These are phyloP conservation scores for Inga oerstediana DNA, from an alignment of 306 rosid species.

Conservation along the genomic window DNA sequence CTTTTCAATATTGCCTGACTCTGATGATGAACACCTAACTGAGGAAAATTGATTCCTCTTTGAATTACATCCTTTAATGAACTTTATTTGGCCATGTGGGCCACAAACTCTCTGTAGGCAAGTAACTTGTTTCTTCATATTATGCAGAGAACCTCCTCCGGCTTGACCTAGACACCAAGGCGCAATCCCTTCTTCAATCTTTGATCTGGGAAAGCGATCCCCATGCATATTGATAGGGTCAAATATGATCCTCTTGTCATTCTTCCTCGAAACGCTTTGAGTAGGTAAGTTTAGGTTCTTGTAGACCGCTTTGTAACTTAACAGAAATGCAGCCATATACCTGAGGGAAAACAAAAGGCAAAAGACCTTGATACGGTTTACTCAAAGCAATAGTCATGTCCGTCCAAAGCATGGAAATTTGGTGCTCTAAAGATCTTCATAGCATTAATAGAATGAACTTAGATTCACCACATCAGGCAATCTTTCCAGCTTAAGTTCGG, in stretches of 20 bases:
- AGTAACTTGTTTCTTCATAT: not conserved
- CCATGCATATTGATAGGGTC: slow-evolving; percentile 11
- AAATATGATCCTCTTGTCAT: slow-evolving; percentile 30
- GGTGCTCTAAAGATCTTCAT: not conserved
- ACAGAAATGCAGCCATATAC: slow-evolving; percentile 62
- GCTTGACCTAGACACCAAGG: slow-evolving; percentile 22
- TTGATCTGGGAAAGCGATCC: slow-evolving; percentile 19
- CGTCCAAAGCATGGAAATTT: not conserved
- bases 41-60: slow-evolving; percentile 12
- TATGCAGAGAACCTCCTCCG: slow-evolving; percentile 30
- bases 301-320: slow-evolving; percentile 47
- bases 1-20: slow-evolving; percentile 42
- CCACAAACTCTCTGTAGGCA: slow-evolving; percentile 3
- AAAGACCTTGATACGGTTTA: not conserved
- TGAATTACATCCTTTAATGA: slow-evolving; percentile 35
- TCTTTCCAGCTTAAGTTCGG: not conserved
- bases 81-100: slow-evolving; percentile 27
- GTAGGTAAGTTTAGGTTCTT: slow-evolving; percentile 38
- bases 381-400: not conserved
- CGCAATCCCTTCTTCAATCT: slow-evolving; percentile 14
- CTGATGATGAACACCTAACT: slow-evolving; percentile 43
- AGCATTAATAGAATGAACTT: not conserved
- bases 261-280: slow-evolving; percentile 28
- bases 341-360: slow-evolving; percentile 33
- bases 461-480: not conserved